A percentile compares a stretch with the other conserved stretches of the same genome.
phyloP scores from a whole-genome alignment of 1,139 yeast species.

The Protomyces gravidus region DNA sequence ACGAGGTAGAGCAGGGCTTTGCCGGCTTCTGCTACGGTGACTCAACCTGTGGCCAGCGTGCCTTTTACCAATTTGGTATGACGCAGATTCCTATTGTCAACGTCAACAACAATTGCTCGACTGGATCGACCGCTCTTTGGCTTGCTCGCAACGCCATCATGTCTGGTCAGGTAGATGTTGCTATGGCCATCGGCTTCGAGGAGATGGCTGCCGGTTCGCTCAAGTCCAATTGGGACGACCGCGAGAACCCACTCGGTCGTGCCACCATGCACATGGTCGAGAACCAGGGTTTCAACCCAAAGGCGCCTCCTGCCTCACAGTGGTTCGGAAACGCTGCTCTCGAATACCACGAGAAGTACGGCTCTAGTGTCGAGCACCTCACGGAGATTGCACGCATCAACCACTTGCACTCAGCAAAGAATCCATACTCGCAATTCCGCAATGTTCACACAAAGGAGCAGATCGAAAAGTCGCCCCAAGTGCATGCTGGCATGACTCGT shows the following conservation, averaged over 20 bases:
- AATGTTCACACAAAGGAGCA: slow-evolving; percentile 38
- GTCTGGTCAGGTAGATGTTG: slow-evolving; percentile 38
- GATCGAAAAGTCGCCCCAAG: slow-evolving; percentile 37
- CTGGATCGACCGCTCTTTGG: slow-evolving; percentile 39
- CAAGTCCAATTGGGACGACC: slow-evolving; percentile 36
- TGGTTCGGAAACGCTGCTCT: slow-evolving; percentile 39
- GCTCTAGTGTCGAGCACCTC: slow-evolving; percentile 35
- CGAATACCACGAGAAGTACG: slow-evolving; percentile 37
- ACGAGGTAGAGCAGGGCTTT: slow-evolving; percentile 37
- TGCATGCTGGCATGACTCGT: slow-evolving; percentile 37
- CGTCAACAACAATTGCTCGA: slow-evolving; percentile 40
- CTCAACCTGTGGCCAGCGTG: slow-evolving; percentile 40
- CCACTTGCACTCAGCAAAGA: slow-evolving; percentile 39
- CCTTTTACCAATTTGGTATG: slow-evolving; percentile 39
- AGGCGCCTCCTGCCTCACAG: slow-evolving; percentile 39
- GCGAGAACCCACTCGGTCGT: slow-evolving; percentile 37
- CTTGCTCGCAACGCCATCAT: slow-evolving; percentile 37
- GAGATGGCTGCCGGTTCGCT: slow-evolving; percentile 39
- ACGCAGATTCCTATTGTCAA: slow-evolving; percentile 39
- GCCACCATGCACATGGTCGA: slow-evolving; percentile 35
- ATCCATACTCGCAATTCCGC: slow-evolving; percentile 40
- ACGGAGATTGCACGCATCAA: slow-evolving; percentile 39
- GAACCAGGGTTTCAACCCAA: slow-evolving; percentile 32
- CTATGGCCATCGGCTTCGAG: slow-evolving; percentile 39
- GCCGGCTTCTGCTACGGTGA: slow-evolving; percentile 40